Conservation (phyloP, 495 filamentous ascomycete genomes). For the Hypoxylon crocopeplum region DNA sequence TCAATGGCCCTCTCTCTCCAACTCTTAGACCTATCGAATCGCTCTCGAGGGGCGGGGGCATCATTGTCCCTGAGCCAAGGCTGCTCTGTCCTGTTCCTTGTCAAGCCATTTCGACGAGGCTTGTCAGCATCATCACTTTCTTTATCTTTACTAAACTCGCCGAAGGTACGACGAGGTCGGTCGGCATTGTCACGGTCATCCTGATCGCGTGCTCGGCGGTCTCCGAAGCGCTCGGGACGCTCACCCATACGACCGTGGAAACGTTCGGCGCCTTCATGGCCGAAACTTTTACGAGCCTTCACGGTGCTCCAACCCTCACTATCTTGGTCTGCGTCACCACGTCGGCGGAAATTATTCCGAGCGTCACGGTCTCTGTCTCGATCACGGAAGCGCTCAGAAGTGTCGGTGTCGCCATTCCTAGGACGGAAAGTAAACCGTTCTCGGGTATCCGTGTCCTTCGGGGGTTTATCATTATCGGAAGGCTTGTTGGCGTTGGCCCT, state of each 20-base stretch:
- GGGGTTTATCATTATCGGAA: conserved; percentile 57
- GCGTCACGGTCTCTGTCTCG: conserved; percentile 59
- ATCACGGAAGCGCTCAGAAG: conserved; percentile 50
- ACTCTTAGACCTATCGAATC: conserved; percentile 64
- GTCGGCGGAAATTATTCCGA: conserved; percentile 55
- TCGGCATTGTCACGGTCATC: conserved; percentile 62
- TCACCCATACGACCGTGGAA: conserved; percentile 65
- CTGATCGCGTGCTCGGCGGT: conserved; percentile 50
- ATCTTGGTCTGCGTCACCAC: conserved; percentile 61
- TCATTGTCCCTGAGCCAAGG: conserved; percentile 50
- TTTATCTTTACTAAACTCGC: conserved; percentile 55
- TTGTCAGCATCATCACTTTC: conserved; percentile 61
- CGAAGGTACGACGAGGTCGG: conserved; percentile 60
- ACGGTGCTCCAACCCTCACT: conserved; percentile 66
- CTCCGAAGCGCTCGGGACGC: conserved; percentile 45
- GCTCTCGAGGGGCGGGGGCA: conserved; percentile 58
- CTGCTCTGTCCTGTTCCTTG: conserved; percentile 50
- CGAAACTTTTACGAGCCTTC: conserved; percentile 70
- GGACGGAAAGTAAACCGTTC: conserved; percentile 71
- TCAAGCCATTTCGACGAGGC: conserved; percentile 61
- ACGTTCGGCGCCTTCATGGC: conserved; percentile 66
- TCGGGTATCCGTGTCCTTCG: conserved; percentile 59
- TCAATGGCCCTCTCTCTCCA: conserved; percentile 71
- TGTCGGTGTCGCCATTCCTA: conserved; percentile 72
- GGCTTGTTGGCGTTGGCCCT: conserved; percentile 58